Evolutionary conservation across 805 yeast genomes (phyloP).

Genomic region (Saccharomycopsis fibuligera): DNA sequence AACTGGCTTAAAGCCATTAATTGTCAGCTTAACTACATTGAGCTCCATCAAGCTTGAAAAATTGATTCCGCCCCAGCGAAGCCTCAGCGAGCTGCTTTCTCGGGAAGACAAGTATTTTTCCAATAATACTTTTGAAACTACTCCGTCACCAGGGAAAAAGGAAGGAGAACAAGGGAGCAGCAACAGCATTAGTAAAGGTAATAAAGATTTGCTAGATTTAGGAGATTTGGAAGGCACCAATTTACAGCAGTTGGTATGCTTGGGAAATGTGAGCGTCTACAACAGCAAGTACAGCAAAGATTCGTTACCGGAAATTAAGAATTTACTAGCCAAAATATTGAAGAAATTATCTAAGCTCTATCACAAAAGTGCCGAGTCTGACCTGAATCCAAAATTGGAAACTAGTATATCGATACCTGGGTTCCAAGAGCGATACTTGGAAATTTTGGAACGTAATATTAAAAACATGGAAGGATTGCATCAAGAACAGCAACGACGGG

Average conservation of each 20-base stretch:
- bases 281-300: slow-evolving; percentile 1
- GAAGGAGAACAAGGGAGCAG: too few relatives aligned
- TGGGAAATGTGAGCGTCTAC: slow-evolving; percentile 8
- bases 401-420: not conserved
- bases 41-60: slow-evolving; percentile 3
- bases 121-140: not conserved
- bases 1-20: slow-evolving; percentile 11
- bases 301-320: not conserved
- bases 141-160: too few relatives aligned
- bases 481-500: not conserved
- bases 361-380: slow-evolving; percentile 1
- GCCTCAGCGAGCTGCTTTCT: not conserved
- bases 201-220: too few relatives aligned
- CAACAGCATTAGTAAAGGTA: too few relatives aligned
- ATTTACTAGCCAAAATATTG: slow-evolving; percentile 3
- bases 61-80: slow-evolving; percentile 12
- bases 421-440: slow-evolving; percentile 1
- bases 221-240: slow-evolving; percentile 7
- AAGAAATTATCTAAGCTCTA: slow-evolving; percentile 9
- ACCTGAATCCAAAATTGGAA: too few relatives aligned
- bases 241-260: slow-evolving; percentile 12
- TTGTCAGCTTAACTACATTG: slow-evolving; percentile 7
- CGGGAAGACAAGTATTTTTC: not conserved
- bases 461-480: not conserved
- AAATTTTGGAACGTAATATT: slow-evolving; percentile 6